A percentile compares a stretch with the other conserved stretches of the same genome.
These are phyloP conservation scores for Sisymbrium altissimum DNA, from an alignment of 345 rosid genomes.

Conservation along the genomic window DNA sequence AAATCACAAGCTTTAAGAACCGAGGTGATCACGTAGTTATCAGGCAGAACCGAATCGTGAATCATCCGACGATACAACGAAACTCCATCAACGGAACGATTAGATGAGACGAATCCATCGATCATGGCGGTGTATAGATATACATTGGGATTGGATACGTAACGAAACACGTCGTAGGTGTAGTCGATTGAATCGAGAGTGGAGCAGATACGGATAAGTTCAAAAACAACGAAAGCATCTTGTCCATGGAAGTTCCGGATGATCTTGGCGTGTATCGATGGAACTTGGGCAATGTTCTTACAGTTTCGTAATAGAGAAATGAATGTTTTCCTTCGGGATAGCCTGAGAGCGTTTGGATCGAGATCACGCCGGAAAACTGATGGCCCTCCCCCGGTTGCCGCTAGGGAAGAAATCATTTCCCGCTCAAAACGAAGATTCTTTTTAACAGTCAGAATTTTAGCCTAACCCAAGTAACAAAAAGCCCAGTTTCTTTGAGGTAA, in stretches of 20 bases:
- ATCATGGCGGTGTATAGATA: slow-evolving; percentile 62
- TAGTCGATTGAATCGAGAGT: slow-evolving; percentile 41
- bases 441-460: neutral
- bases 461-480: neutral
- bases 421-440: slow-evolving; percentile 13
- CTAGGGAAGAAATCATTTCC: slow-evolving; percentile 23
- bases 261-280: slow-evolving; percentile 36
- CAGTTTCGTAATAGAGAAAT: slow-evolving; percentile 20
- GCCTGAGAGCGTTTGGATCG: slow-evolving; percentile 6
- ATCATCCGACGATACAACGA: slow-evolving; percentile 44
- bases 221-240: slow-evolving; percentile 53
- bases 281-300: slow-evolving; percentile 9
- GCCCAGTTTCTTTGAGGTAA: neutral
- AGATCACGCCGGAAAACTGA: slow-evolving; percentile 21
- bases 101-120: slow-evolving; percentile 46
- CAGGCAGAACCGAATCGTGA: slow-evolving; percentile 38
- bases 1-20: slow-evolving; percentile 52
- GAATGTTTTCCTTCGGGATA: slow-evolving; percentile 16
- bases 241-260: slow-evolving; percentile 42
- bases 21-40: slow-evolving; percentile 46
- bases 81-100: slow-evolving; percentile 43
- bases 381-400: slow-evolving; percentile 17
- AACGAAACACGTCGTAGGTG: slow-evolving; percentile 45
- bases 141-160: slow-evolving; percentile 43
- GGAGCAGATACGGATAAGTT: slow-evolving; percentile 54